phyloP scores from a whole-genome alignment of 2,329 filamentous ascomycete species.

The Colletotrichum neosansevieriae region DNA sequence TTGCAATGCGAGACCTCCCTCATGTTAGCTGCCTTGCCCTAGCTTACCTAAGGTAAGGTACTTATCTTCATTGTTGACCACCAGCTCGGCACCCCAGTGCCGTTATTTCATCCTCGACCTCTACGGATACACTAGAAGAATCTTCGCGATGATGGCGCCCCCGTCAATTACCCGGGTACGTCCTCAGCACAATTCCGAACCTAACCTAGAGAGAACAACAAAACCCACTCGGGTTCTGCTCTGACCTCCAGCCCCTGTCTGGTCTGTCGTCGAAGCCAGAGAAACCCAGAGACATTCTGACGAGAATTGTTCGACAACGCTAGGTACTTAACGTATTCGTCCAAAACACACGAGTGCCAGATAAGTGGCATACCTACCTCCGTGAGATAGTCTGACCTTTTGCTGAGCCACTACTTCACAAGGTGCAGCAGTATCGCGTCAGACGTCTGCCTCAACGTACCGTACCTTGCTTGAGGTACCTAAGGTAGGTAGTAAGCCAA shows the following conservation, averaged over 20 bases:
- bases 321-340: not conserved
- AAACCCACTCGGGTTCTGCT: constrained; percentile 3
- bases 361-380: too few species aligned
- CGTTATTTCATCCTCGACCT: not conserved
- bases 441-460: not conserved
- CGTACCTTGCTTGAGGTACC: not conserved
- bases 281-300: constrained; percentile 37
- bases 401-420: too few species aligned
- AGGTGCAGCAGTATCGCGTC: not conserved
- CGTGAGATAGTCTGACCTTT: too few species aligned
- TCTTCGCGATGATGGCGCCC: constrained; percentile 14
- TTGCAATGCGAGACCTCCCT: too few species aligned
- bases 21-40: not conserved
- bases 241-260: not conserved
- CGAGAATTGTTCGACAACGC: constrained; percentile 21
- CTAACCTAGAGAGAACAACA: constrained; percentile 20
- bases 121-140: not conserved
- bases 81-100: too few species aligned
- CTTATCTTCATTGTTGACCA: too few species aligned
- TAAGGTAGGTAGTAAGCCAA: not conserved
- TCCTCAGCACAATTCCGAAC: constrained; percentile 6
- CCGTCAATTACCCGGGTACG: constrained; percentile 5
- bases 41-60: too few species aligned
- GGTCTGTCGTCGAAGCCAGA: constrained; percentile 5
- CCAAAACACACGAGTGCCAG: not conserved